These are phyloP conservation scores for Pseudogymnoascus sp. DNA, from an alignment of 2,329 filamentous ascomycete genomes.

Conservation along the genomic window DNA sequence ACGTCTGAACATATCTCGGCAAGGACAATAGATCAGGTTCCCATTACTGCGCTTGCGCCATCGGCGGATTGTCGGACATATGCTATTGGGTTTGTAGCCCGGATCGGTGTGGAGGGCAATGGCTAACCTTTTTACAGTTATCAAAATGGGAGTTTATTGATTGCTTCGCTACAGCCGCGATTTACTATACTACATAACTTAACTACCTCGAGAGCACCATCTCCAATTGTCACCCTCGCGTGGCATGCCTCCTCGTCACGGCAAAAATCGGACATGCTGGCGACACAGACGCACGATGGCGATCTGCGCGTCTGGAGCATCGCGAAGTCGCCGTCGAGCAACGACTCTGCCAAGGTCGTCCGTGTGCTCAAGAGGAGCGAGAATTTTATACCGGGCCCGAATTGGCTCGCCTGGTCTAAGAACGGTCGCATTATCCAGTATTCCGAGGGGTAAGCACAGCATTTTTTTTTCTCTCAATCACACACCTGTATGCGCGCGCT, in stretches of 20 bases:
- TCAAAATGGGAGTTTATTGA: conserved; percentile 86
- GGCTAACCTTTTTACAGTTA: conserved; percentile 49
- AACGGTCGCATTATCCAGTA: conserved; percentile 93
- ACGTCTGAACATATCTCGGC: conserved; percentile 89
- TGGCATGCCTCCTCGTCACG: conserved; percentile 97
- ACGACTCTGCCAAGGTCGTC: conserved; percentile 78
- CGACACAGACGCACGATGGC: conserved; percentile 83
- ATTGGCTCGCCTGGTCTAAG: conserved; percentile 98
- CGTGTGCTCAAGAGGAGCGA: conserved; percentile 76
- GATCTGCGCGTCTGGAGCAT: conserved; percentile 96
- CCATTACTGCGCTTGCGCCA: conserved; percentile 87
- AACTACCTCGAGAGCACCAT: conserved; percentile 74
- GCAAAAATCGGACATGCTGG: conserved; percentile 96
- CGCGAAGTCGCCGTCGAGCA: conserved; percentile 64
- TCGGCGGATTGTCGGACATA: conserved; percentile 86
- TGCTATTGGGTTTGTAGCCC: conserved; percentile 70
- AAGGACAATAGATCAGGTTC: conserved; percentile 82
- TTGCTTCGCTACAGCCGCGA: conserved; percentile 79
- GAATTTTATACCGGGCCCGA: conserved; percentile 63
- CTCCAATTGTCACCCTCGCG: conserved; percentile 74
- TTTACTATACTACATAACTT: conserved; percentile 94
- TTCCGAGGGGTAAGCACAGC: conserved; percentile 67
- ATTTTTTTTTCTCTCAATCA: conserved; percentile 12
- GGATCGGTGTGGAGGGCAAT: neutral
- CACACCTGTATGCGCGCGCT: conserved; percentile 39